phyloP scores from a whole-genome alignment of 192 early-diverging fungal genomes.

The Mortierella alpina region DNA sequence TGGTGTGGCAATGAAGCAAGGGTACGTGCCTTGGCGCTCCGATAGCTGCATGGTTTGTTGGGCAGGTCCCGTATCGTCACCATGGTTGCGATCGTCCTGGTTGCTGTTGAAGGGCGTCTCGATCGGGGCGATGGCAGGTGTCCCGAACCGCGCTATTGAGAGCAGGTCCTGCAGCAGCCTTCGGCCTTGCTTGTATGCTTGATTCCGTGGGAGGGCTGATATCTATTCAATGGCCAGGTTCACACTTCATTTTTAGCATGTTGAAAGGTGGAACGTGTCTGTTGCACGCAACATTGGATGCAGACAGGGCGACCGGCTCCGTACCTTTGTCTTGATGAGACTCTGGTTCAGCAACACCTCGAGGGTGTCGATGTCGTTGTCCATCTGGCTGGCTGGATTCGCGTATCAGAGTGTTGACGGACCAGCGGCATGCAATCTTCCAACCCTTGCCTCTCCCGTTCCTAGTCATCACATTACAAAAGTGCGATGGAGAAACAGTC shows the following conservation, averaged over 20 bases:
- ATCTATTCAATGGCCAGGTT: constrained; percentile 8
- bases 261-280: neutral
- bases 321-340: constrained; percentile 38
- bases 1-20: neutral
- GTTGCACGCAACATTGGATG: neutral
- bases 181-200: constrained; percentile 20
- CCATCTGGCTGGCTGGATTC: neutral
- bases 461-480: neutral
- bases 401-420: too few relatives aligned
- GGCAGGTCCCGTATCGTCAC: constrained; percentile 1
- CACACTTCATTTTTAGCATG: neutral
- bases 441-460: neutral
- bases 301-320: neutral
- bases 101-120: constrained; percentile 11
- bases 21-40: constrained; percentile 37
- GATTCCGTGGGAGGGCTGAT: constrained; percentile 1
- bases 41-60: constrained; percentile 49
- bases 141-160: constrained; percentile 35
- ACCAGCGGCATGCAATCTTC: neutral
- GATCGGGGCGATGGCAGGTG: constrained; percentile 21
- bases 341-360: constrained; percentile 41
- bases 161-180: constrained; percentile 35
- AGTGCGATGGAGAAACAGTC: neutral
- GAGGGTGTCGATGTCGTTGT: constrained; percentile 30
- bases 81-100: neutral